Base-by-base conservation (phyloP, 495 filamentous ascomycete genomes). In the Cenococcum geophilum region DNA sequence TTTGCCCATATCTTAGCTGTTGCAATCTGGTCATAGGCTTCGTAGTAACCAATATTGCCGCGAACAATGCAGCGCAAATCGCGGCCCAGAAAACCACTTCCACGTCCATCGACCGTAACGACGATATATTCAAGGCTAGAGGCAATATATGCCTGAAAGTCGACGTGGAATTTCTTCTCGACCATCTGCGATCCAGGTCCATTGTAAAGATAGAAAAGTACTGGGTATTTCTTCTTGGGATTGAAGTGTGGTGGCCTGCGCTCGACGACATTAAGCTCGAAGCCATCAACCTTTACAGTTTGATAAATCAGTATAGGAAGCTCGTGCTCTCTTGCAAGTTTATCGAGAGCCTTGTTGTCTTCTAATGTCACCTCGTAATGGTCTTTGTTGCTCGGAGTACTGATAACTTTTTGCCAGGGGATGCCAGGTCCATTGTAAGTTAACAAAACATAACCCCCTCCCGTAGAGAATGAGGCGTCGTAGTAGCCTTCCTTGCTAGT, bases 91-190 rank as follows among this genome's bases (percentile, higher is more conserved):
- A 81, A 96, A 16, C 93, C 93, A 0, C 95, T 97, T 40, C 93
- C 93, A 49, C 93, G 84, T 12, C 89, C 90, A 74, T 98, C 93
- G 20, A 98, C 86, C 0, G 95, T 97, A 35, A 98, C 88, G 43
- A 96, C 92, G 57, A 98, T 80, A 76, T 97, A 97, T n/a, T 89
- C 91, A 0, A 98, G 80, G 23, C 76, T 84, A 4, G 88, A 88
- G 34, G 93, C 89, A 49, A 97, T 74, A 71, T 93, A 97, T 0
- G 90, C 82, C 72, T 97, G 91, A 71, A 92, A 98, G 70, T 97
- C 89, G 49, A 97, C 84, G 1, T 68, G 74, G 73, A 96, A 97
- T 54, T 74, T 82, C 73, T 92, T 92, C 62, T 86, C 76, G 0
- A 98, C 93, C 0, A 78, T 81, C 71, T 98, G 93, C 20, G 90